Conservation (phyloP, 75 land plant species). For the Selaginella tamariscina region DNA sequence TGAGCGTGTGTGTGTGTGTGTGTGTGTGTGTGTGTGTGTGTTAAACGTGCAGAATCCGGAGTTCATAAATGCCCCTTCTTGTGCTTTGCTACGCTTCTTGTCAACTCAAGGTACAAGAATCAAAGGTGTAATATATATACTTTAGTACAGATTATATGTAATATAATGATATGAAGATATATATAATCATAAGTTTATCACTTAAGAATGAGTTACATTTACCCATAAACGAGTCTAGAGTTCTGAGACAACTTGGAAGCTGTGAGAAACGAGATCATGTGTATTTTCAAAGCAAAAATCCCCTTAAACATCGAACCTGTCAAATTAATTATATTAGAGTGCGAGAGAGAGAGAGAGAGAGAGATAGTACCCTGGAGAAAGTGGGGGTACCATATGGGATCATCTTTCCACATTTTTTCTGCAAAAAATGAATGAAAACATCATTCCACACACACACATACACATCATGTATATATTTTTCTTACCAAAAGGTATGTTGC, state of each 20-base stretch:
- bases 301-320: conserved; percentile 24
- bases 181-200: too few species aligned
- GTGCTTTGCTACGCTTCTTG: too few species aligned
- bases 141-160: too few species aligned
- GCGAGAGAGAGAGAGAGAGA: background rate
- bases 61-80: too few species aligned
- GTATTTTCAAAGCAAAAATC: conserved; percentile 28
- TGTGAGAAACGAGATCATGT: conserved; percentile 22
- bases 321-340: background rate
- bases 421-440: conserved; percentile 8
- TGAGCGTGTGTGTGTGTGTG: too few species aligned
- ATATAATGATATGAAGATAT: too few species aligned
- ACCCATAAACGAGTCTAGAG: too few species aligned
- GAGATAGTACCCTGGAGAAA: conserved; percentile 19
- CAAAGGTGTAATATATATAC: too few species aligned
- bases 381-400: conserved; percentile 29
- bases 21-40: too few species aligned
- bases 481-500: conserved; percentile 26
- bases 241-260: conserved; percentile 11
- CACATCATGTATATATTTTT: background rate
- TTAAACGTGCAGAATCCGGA: too few species aligned
- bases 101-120: too few species aligned
- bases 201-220: too few species aligned
- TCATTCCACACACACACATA: background rate
- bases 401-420: conserved; percentile 37